Conservation (phyloP, 176 grass and related monocot genomes). For the Eleusine indica region DNA sequence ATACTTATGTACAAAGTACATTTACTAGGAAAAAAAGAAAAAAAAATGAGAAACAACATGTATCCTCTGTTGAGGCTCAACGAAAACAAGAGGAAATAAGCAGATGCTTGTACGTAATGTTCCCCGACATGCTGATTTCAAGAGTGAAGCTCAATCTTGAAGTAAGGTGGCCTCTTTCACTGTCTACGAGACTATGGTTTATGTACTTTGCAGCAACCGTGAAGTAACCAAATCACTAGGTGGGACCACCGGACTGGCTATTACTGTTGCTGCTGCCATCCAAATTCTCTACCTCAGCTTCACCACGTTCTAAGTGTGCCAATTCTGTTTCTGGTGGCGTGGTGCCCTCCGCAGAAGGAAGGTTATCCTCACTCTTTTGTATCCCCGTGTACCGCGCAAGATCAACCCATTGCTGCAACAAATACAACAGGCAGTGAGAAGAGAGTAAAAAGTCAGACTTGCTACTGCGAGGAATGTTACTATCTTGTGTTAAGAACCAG, state of each 20-base stretch:
- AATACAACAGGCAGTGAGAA: slow-evolving; percentile 22
- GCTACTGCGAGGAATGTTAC: not conserved
- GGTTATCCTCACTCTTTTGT: slow-evolving; percentile 56
- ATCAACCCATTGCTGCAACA: slow-evolving; percentile 97
- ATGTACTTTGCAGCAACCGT: slow-evolving; percentile 10
- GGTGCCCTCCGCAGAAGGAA: slow-evolving; percentile 36
- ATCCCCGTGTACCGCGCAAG: slow-evolving; percentile 86
- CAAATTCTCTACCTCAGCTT: slow-evolving; percentile 49
- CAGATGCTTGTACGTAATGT: not conserved
- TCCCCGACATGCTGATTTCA: not conserved
- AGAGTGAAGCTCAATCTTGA: not conserved
- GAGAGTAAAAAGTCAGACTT: not conserved
- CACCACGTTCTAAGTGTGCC: slow-evolving; percentile 50
- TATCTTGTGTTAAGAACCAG: slow-evolving; percentile 9
- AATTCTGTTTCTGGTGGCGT: slow-evolving; percentile 57
- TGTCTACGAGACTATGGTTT: not conserved
- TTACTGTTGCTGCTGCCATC: slow-evolving; percentile 54
- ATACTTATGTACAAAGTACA: slow-evolving; percentile 25
- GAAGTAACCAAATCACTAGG: slow-evolving; percentile 34
- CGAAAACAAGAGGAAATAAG: not conserved
- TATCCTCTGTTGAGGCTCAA: not conserved
- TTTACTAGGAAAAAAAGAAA: slow-evolving; percentile 10
- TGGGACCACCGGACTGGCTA: slow-evolving; percentile 42
- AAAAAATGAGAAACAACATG: not conserved
- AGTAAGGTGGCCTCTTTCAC: not conserved